These are phyloP conservation scores for Neurospora cerealis DNA, from an alignment of 495 filamentous ascomycete genomes.

Conservation along the genomic window DNA sequence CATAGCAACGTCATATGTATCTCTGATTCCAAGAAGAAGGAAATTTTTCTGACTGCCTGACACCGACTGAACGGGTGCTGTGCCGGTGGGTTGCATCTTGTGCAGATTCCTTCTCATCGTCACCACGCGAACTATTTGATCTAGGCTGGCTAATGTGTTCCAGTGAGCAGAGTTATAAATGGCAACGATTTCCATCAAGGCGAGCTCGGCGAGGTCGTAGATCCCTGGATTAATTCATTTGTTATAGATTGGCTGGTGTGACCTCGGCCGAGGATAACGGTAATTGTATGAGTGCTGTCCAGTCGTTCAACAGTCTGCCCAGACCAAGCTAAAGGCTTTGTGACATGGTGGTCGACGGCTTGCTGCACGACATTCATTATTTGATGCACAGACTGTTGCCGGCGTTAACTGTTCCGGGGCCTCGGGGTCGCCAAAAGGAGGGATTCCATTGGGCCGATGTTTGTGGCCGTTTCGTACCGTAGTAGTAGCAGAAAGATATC, in stretches of 20 bases:
- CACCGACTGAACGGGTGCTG: not conserved
- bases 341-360: not conserved
- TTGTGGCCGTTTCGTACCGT: not conserved
- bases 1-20: not conserved
- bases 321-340: not conserved
- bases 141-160: not conserved
- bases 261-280: not conserved
- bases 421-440: not conserved
- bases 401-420: not conserved
- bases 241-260: not conserved
- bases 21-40: not conserved
- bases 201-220: not conserved
- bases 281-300: not conserved
- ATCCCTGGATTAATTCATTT: not conserved
- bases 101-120: not conserved
- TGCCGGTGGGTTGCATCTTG: not conserved
- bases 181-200: not conserved
- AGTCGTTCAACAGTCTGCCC: not conserved
- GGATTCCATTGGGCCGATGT: not conserved
- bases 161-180: not conserved
- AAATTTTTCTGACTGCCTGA: not conserved
- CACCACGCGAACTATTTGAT: not conserved
- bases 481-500: not conserved
- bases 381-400: not conserved
- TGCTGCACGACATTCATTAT: not conserved